These are phyloP conservation scores for Solanum pimpinellifolium DNA, from an alignment of 257 asterid species.

Conservation along the genomic window DNA sequence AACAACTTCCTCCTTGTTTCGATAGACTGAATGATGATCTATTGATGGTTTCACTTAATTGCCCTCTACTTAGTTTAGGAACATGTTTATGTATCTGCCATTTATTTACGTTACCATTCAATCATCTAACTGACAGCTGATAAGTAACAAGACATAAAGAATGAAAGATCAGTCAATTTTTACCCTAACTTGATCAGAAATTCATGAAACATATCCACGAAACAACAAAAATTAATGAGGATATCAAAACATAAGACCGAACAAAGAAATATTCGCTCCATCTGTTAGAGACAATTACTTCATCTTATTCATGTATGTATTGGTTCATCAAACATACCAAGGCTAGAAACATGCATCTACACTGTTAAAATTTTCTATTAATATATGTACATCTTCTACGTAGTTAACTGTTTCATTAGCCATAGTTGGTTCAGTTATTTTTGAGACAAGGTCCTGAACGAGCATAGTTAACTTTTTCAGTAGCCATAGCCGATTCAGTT, in stretches of 20 bases:
- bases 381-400: neutral
- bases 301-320: neutral
- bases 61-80: neutral
- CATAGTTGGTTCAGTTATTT: slow-evolving; percentile 5
- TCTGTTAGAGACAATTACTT: neutral
- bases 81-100: neutral
- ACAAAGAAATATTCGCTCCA: neutral
- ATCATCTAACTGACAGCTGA: neutral
- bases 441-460: slow-evolving; percentile 40
- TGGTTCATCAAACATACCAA: neutral
- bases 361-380: neutral
- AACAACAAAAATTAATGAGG: neutral
- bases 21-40: neutral
- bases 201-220: neutral
- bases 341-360: neutral
- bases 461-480: neutral
- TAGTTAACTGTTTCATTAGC: neutral
- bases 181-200: neutral
- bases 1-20: slow-evolving; percentile 38
- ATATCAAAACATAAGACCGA: neutral
- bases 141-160: neutral
- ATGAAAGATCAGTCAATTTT: neutral
- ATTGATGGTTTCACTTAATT: neutral
- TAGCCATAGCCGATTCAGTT: neutral
- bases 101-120: neutral